Percentiles rank a stretch among this genome's conserved stretches.
These are phyloP conservation scores for Kurtzmaniella fragi DNA, from an alignment of 805 yeast genomes.

Conservation along the genomic window DNA sequence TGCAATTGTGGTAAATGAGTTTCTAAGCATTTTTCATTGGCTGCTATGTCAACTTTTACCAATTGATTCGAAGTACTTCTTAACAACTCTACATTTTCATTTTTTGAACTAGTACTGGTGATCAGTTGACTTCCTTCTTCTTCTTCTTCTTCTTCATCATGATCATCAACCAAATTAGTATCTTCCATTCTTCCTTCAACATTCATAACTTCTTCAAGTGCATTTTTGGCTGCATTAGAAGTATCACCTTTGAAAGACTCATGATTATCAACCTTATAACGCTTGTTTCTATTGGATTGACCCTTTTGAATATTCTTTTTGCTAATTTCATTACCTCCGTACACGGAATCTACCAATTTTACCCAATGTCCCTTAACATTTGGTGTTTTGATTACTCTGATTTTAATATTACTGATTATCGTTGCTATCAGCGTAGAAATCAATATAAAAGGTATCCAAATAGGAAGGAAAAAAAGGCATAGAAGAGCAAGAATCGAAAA, in stretches of 20 bases:
- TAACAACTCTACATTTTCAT: background rate
- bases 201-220: constrained; percentile 33
- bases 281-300: constrained; percentile 19
- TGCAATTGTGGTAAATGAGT: constrained; percentile 13
- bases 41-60: constrained; percentile 16
- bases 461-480: constrained; percentile 33
- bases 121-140: constrained; percentile 1
- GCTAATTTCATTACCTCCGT: constrained; percentile 21
- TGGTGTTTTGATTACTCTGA: constrained; percentile 21
- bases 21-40: constrained; percentile 18
- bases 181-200: constrained; percentile 22
- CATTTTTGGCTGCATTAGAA: constrained; percentile 28
- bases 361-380: constrained; percentile 27
- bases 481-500: constrained; percentile 18
- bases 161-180: constrained; percentile 11
- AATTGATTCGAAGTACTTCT: background rate
- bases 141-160: constrained; percentile 9
- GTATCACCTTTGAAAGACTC: constrained; percentile 40
- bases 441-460: constrained; percentile 48
- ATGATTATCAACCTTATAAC: constrained; percentile 20
- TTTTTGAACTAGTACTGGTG: background rate
- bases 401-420: constrained; percentile 35
- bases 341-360: constrained; percentile 27
- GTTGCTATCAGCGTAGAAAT: constrained; percentile 30
- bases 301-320: constrained; percentile 29